phyloP scores from a whole-genome alignment of 108 stramenopile species.

The Cyclotella atomus region DNA sequence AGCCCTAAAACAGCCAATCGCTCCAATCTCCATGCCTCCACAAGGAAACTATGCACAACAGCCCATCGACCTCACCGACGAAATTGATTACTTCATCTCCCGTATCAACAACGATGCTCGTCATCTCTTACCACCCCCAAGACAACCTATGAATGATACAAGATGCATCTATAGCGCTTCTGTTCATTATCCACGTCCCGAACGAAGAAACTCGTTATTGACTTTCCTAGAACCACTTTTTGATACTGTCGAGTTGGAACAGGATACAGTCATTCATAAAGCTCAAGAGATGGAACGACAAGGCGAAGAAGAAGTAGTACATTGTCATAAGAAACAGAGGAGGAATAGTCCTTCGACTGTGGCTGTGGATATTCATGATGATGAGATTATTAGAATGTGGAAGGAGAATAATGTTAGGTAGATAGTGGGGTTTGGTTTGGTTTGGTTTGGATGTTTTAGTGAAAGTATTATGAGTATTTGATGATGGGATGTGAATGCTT shows the following conservation, averaged over 20 bases:
- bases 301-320: not conserved
- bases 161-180: not conserved
- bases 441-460: not conserved
- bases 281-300: too few relatives aligned
- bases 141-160: not conserved
- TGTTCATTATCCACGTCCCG: not conserved
- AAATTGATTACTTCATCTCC: slow-evolving; percentile 37
- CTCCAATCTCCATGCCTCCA: not conserved
- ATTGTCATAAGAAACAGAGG: not conserved
- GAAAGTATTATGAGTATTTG: too few relatives aligned
- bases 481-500: too few relatives aligned
- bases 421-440: too few relatives aligned
- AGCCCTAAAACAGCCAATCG: too few relatives aligned
- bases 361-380: slow-evolving; percentile 36
- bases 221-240: slow-evolving; percentile 13
- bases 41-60: too few relatives aligned
- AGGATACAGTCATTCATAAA: not conserved
- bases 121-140: not conserved
- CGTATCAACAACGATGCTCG: slow-evolving; percentile 24
- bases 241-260: slow-evolving; percentile 1
- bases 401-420: slow-evolving; percentile 20
- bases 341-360: slow-evolving; percentile 13
- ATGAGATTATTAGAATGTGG: slow-evolving; percentile 43
- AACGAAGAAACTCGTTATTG: not conserved
- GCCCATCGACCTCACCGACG: slow-evolving; percentile 14